Evolutionary conservation across 495 filamentous ascomycete genomes (phyloP).

Genomic region (Ramalina intermedia): DNA sequence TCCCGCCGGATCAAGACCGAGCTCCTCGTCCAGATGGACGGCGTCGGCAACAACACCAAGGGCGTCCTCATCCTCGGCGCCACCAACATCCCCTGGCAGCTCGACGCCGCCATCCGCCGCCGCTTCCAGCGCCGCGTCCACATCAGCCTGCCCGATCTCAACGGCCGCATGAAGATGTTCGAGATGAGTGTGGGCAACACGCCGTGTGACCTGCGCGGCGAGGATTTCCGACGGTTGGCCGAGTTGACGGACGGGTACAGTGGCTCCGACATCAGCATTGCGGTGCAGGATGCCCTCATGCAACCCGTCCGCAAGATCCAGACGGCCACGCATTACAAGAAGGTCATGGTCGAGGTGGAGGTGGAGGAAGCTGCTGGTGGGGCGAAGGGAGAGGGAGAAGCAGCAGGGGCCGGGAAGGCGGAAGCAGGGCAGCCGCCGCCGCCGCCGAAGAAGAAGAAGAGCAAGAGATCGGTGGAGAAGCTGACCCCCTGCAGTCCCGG

Average conservation of each 20-base stretch:
- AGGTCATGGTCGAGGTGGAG: slow-evolving; percentile 34
- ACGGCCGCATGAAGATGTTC: slow-evolving; percentile 92
- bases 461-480: slow-evolving; percentile 41
- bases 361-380: neutral
- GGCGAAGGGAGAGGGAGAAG: too few species aligned
- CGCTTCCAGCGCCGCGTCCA: slow-evolving; percentile 95
- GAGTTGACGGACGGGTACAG: slow-evolving; percentile 84
- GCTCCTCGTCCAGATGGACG: slow-evolving; percentile 97
- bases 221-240: slow-evolving; percentile 67
- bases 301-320: slow-evolving; percentile 95
- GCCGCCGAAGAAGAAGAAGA: too few species aligned
- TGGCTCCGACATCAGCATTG: slow-evolving; percentile 90
- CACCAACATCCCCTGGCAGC: slow-evolving; percentile 98
- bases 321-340: slow-evolving; percentile 96
- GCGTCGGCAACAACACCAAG: slow-evolving; percentile 84
- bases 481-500: slow-evolving; percentile 91
- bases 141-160: slow-evolving; percentile 78
- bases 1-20: slow-evolving; percentile 97
- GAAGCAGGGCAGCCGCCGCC: too few species aligned
- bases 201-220: slow-evolving; percentile 64
- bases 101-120: slow-evolving; percentile 93
- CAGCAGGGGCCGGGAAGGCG: too few species aligned
- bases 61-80: slow-evolving; percentile 92
- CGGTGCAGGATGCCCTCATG: slow-evolving; percentile 95
- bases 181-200: slow-evolving; percentile 84